Conservation (phyloP, 2,329 filamentous ascomycete species). For the Setomelanomma holmii region DNA sequence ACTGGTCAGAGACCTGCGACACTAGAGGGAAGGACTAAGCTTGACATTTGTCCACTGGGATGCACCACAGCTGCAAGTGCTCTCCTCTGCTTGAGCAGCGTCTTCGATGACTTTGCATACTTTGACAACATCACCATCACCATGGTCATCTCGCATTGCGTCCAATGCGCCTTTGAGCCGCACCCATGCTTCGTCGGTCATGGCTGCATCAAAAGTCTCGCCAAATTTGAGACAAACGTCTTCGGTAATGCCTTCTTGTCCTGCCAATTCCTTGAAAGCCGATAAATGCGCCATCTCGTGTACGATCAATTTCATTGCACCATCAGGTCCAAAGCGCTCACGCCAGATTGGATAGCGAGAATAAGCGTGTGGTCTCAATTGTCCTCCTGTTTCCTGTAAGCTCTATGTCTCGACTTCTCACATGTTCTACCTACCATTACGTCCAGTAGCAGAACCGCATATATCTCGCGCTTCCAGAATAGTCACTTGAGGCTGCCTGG, state of each 20-base stretch:
- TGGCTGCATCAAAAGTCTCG: conserved; percentile 20
- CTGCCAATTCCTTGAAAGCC: conserved; percentile 10
- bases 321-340: conserved; percentile 12
- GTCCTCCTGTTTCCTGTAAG: conserved; percentile 13
- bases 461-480: conserved; percentile 18
- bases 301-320: conserved; percentile 17
- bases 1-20: neutral
- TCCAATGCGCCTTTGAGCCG: conserved; percentile 15
- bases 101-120: conserved; percentile 11
- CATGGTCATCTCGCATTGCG: conserved; percentile 15
- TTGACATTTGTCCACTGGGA: conserved; percentile 15
- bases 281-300: conserved; percentile 16
- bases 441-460: conserved; percentile 15
- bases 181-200: conserved; percentile 19
- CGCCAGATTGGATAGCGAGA: conserved; percentile 17
- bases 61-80: conserved; percentile 12
- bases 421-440: conserved; percentile 8
- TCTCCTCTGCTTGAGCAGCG: conserved; percentile 6
- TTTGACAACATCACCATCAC: conserved; percentile 11
- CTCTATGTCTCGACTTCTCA: neutral
- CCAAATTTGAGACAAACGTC: conserved; percentile 19
- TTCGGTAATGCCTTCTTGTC: conserved; percentile 13
- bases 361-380: conserved; percentile 18
- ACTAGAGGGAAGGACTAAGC: neutral
- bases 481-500: conserved; percentile 14